phyloP scores from a whole-genome alignment of 2,329 filamentous ascomycete species.

The Cladophialophora exuberans region DNA sequence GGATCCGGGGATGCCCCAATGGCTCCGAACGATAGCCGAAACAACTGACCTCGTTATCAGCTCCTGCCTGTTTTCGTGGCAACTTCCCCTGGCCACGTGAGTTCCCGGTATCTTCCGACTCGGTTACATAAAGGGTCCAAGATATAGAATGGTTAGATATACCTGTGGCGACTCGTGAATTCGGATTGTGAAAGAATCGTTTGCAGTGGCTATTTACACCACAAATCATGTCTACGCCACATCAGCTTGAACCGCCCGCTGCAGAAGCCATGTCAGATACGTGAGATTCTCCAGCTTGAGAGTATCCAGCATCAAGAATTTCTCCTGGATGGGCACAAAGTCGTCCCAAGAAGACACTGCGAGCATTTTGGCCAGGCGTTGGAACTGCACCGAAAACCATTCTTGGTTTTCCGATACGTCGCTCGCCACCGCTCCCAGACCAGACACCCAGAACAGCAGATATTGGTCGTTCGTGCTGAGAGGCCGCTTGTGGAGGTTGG shows the following conservation, averaged over 20 bases:
- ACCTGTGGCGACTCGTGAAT: too few species aligned
- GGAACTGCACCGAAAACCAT: conserved; percentile 26
- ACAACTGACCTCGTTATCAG: background rate
- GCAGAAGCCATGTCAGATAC: conserved; percentile 20
- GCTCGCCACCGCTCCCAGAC: conserved; percentile 17
- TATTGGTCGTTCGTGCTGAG: conserved; percentile 2
- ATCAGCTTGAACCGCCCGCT: conserved; percentile 17
- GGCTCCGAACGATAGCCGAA: conserved; percentile 15
- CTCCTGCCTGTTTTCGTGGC: background rate
- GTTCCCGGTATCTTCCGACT: conserved; percentile 10
- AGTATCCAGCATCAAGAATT: conserved; percentile 17
- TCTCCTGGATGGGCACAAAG: conserved; percentile 17
- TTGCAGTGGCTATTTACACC: too few species aligned
- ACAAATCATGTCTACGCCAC: too few species aligned
- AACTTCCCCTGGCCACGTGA: too few species aligned
- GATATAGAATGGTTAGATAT: too few species aligned
- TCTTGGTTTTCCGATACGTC: conserved; percentile 23
- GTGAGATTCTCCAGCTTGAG: conserved; percentile 11
- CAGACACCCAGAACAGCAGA: conserved; percentile 19
- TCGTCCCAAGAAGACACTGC: conserved; percentile 15
- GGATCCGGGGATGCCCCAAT: too few species aligned
- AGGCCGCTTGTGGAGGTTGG: background rate
- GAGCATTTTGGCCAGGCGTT: conserved; percentile 20
- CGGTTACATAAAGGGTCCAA: too few species aligned
- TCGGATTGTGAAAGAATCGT: too few species aligned